These are phyloP conservation scores for Lasiodiplodia sp. DNA, from an alignment of 2,329 filamentous ascomycete species.

Conservation along the genomic window DNA sequence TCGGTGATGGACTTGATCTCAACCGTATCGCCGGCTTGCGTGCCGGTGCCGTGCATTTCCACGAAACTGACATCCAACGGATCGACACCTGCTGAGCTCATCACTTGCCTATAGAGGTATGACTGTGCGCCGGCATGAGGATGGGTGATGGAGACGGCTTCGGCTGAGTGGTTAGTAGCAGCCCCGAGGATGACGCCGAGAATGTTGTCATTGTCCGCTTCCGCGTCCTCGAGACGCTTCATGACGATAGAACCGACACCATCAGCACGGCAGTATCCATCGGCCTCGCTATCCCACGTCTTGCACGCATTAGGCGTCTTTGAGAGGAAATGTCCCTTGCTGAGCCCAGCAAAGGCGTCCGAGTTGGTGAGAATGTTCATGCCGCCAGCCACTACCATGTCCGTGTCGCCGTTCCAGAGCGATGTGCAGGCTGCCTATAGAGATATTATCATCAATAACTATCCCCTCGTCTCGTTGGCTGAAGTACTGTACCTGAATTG, in stretches of 20 bases:
- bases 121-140: slow-evolving; percentile 37
- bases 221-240: slow-evolving; percentile 45
- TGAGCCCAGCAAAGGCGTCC: slow-evolving; percentile 53
- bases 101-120: slow-evolving; percentile 31
- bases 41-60: slow-evolving; percentile 44
- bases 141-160: slow-evolving; percentile 40
- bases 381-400: slow-evolving; percentile 40
- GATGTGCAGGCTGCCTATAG: slow-evolving; percentile 35
- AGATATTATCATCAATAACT: no score
- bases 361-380: slow-evolving; percentile 37
- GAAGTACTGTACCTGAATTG: slow-evolving; percentile 32
- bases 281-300: slow-evolving; percentile 42
- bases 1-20: slow-evolving; percentile 35
- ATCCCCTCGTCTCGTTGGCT: no score
- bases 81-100: slow-evolving; percentile 44
- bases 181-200: slow-evolving; percentile 41
- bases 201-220: slow-evolving; percentile 46
- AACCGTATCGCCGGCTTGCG: slow-evolving; percentile 38
- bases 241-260: slow-evolving; percentile 41
- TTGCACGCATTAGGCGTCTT: slow-evolving; percentile 39
- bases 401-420: slow-evolving; percentile 33
- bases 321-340: slow-evolving; percentile 39
- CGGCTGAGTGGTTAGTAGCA: slow-evolving; percentile 52
- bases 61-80: slow-evolving; percentile 42
- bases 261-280: slow-evolving; percentile 48